phyloP scores from a whole-genome alignment of 495 filamentous ascomycete genomes.

The Lasiosphaeriaceae sp. region DNA sequence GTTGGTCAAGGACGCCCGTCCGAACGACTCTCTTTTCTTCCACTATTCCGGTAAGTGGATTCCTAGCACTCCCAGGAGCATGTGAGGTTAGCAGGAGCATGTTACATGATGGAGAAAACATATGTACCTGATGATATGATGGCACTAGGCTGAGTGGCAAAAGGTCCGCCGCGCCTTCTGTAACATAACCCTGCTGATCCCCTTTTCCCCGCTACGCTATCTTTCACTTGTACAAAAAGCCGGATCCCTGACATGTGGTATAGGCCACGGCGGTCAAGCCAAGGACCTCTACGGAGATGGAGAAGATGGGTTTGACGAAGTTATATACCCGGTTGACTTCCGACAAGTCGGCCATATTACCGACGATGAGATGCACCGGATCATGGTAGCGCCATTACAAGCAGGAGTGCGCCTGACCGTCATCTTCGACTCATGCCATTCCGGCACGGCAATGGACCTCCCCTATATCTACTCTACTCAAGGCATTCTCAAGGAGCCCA shows the following conservation, averaged over 20 bases:
- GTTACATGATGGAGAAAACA: too few species aligned
- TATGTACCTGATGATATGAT: too few species aligned
- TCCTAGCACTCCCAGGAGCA: too few species aligned
- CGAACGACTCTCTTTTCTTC: slow-evolving; percentile 97
- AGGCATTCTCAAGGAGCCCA: slow-evolving; percentile 96
- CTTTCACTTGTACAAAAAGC: background rate
- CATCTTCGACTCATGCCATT: slow-evolving; percentile 99
- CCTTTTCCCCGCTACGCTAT: too few species aligned
- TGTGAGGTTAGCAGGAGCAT: too few species aligned
- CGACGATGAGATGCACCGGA: slow-evolving; percentile 97
- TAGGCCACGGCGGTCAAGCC: slow-evolving; percentile 94
- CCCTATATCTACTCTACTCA: slow-evolving; percentile 96
- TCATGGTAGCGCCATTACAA: slow-evolving; percentile 81
- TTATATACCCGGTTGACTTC: slow-evolving; percentile 97
- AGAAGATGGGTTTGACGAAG: slow-evolving; percentile 94
- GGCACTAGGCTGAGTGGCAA: too few species aligned
- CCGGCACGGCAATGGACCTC: slow-evolving; percentile 89
- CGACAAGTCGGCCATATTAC: slow-evolving; percentile 86
- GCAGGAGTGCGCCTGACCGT: slow-evolving; percentile 89
- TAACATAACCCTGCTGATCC: too few species aligned
- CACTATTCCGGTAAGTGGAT: slow-evolving; percentile 81
- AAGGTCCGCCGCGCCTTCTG: too few species aligned
- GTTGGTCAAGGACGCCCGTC: slow-evolving; percentile 90
- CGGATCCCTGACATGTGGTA: slow-evolving; percentile 27
- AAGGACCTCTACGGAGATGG: slow-evolving; percentile 92